Conservation (phyloP, 176 grass and related monocot species). For the Musa schizocarpa region DNA sequence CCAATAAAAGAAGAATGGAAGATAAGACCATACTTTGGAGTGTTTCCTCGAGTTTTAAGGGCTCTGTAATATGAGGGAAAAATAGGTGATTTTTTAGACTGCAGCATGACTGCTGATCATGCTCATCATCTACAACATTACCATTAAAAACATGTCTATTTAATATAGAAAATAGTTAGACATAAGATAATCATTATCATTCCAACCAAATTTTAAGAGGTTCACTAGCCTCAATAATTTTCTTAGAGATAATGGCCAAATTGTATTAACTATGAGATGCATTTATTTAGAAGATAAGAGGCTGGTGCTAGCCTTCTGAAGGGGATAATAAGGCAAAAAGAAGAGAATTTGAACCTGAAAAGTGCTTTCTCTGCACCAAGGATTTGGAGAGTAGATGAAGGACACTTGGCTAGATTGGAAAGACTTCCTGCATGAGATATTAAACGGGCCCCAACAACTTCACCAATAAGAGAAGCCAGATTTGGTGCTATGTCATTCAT, state of each 20-base stretch:
- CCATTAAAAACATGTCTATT: background rate
- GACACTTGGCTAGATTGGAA: slow-evolving; percentile 91
- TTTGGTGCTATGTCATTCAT: slow-evolving; percentile 97
- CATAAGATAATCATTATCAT: background rate
- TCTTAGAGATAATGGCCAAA: background rate
- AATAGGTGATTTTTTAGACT: too few species aligned
- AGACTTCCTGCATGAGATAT: slow-evolving; percentile 99
- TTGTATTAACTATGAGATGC: background rate
- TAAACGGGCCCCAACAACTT: slow-evolving; percentile 78
- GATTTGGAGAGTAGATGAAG: slow-evolving; percentile 90
- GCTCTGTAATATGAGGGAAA: slow-evolving; percentile 32
- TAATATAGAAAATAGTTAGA: background rate
- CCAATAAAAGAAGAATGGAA: slow-evolving; percentile 99
- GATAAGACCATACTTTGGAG: slow-evolving; percentile 93
- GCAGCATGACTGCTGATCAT: too few species aligned
- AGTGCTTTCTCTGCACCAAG: slow-evolving; percentile 97
- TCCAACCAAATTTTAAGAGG: background rate
- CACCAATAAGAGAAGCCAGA: slow-evolving; percentile 75
- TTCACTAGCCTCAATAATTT: background rate
- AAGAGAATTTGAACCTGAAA: slow-evolving; percentile 51
- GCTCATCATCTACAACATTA: background rate
- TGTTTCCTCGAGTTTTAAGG: slow-evolving; percentile 78
- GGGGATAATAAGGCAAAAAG: too few species aligned
- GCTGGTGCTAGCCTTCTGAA: background rate
- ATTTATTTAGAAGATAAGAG: background rate